phyloP scores from a whole-genome alignment of 75 land plant species.

The Sequoiadendron giganteum region DNA sequence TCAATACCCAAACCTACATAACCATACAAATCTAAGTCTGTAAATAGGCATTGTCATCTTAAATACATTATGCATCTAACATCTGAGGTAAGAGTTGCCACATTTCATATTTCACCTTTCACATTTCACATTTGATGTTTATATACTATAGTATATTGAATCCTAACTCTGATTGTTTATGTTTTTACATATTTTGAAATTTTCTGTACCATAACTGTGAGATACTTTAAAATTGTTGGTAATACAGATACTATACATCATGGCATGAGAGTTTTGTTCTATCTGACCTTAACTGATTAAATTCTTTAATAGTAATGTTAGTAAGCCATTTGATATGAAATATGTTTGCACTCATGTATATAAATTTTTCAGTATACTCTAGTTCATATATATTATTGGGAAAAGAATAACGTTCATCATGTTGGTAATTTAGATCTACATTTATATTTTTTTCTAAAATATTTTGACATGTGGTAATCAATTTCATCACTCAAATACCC shows the following conservation, averaged over 20 bases:
- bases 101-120: neutral
- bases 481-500: neutral
- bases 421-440: neutral
- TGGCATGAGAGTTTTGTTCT: neutral
- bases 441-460: neutral
- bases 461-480: neutral
- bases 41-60: neutral
- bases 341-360: neutral
- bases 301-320: neutral
- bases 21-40: neutral
- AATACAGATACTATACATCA: neutral
- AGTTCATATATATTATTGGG: neutral
- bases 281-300: neutral
- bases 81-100: neutral
- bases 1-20: neutral
- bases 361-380: neutral
- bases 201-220: neutral
- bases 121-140: neutral
- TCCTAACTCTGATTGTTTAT: neutral
- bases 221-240: neutral
- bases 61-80: neutral
- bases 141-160: neutral
- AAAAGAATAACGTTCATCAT: neutral
- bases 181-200: neutral
- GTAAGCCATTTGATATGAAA: neutral